Conservation (phyloP, 140 eudicot species). For the Oenanthe javanica region DNA sequence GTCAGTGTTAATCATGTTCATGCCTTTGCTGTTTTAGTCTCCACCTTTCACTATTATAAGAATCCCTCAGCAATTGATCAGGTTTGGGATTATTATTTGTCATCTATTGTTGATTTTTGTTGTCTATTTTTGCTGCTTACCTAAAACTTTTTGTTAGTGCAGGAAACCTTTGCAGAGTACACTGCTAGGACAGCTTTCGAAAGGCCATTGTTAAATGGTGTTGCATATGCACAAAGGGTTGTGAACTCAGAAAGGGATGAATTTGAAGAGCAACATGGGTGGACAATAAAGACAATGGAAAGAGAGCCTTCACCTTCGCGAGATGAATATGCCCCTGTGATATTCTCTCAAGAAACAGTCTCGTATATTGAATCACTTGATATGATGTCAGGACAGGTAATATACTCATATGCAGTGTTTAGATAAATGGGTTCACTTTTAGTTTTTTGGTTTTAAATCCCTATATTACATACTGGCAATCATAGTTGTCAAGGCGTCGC, state of each 20-base stretch:
- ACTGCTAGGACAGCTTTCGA: constrained; percentile 83
- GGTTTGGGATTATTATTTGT: constrained; percentile 26
- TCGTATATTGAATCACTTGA: constrained; percentile 67
- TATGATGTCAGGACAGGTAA: constrained; percentile 96
- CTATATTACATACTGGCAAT: background rate
- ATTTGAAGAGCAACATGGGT: constrained; percentile 68
- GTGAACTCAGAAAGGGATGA: constrained; percentile 53
- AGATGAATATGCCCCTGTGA: constrained; percentile 83
- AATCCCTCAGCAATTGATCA: constrained; percentile 74
- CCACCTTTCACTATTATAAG: constrained; percentile 70
- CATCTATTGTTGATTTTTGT: no score
- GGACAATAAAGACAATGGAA: constrained; percentile 76
- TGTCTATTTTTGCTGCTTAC: background rate
- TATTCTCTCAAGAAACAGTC: constrained; percentile 77
- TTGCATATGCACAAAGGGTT: constrained; percentile 68
- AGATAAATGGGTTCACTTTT: background rate
- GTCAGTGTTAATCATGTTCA: constrained; percentile 88
- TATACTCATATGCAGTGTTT: background rate
- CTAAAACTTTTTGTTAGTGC: constrained; percentile 14
- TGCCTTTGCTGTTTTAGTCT: constrained; percentile 76
- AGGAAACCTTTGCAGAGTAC: constrained; percentile 85
- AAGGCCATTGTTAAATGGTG: constrained; percentile 76
- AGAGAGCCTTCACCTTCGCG: constrained; percentile 69
- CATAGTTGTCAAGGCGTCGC: no score
- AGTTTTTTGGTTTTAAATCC: background rate